Evolutionary conservation across 306 rosid species (phyloP).

Genomic region (Begonia fuchsioides): DNA sequence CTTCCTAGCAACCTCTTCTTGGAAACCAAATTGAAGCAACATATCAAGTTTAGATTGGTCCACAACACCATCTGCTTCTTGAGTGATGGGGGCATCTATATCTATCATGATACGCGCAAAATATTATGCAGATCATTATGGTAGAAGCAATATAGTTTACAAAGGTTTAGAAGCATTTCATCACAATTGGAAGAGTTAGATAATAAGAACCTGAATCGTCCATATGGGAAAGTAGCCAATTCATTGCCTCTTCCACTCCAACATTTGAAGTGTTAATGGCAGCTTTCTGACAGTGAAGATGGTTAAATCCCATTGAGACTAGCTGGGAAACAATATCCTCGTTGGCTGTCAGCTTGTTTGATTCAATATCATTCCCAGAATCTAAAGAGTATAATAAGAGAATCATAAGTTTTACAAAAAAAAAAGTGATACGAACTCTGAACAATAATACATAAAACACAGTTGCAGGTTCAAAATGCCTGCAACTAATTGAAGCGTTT

Average conservation of each 20-base stretch:
- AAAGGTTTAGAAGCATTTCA: too few relatives aligned
- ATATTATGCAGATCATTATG: too few relatives aligned
- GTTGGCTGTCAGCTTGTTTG: constrained; percentile 26
- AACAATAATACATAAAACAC: too few relatives aligned
- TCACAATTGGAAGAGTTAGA: too few relatives aligned
- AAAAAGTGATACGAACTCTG: not conserved
- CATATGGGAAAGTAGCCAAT: constrained; percentile 90
- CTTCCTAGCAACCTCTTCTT: constrained; percentile 64
- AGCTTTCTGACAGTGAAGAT: constrained; percentile 84
- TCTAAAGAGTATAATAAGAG: constrained; percentile 14
- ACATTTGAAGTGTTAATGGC: constrained; percentile 67
- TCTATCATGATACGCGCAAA: constrained; percentile 19
- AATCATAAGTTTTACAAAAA: not conserved
- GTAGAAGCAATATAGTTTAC: too few relatives aligned
- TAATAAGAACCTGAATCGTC: constrained; percentile 56
- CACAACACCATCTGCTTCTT: constrained; percentile 29
- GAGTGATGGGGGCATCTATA: constrained; percentile 55
- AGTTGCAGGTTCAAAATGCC: too few relatives aligned
- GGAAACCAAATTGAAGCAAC: constrained; percentile 82
- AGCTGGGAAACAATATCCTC: constrained; percentile 80
- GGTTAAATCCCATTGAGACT: constrained; percentile 82
- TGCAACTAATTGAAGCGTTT: too few relatives aligned
- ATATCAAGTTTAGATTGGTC: constrained; percentile 76
- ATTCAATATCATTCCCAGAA: constrained; percentile 33
- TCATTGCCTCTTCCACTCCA: constrained; percentile 98